Evolutionary conservation across 1,284 basidiomycete genomes (phyloP).

Genomic region (Trametes polyzona): DNA sequence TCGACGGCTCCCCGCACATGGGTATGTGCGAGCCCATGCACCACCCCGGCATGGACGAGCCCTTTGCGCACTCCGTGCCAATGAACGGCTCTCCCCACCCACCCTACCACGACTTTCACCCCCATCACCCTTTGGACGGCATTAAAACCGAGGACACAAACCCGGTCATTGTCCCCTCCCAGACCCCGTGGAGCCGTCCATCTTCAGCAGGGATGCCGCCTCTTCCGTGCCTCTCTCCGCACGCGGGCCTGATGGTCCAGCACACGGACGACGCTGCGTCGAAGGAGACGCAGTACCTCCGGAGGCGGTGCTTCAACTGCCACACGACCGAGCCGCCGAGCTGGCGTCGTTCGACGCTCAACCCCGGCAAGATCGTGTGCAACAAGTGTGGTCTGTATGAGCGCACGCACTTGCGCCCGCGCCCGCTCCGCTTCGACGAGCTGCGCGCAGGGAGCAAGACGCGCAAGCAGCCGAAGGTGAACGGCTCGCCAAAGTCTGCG

Average conservation of each 20-base stretch:
- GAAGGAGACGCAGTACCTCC: conserved; percentile 86
- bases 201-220: conserved; percentile 40
- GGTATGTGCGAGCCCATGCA: conserved; percentile 36
- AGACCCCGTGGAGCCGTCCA: conserved; percentile 47
- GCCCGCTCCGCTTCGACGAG: conserved; percentile 83
- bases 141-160: conserved; percentile 68
- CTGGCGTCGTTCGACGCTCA: conserved; percentile 83
- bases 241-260: conserved; percentile 69
- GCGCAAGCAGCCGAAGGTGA: conserved; percentile 59
- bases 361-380: conserved; percentile 87
- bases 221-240: conserved; percentile 54
- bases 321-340: conserved; percentile 85
- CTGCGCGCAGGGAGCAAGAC: conserved; percentile 80
- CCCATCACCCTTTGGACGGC: conserved; percentile 43
- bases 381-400: conserved; percentile 89
- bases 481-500: conserved; percentile 42
- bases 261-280: conserved; percentile 86
- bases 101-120: conserved; percentile 46
- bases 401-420: conserved; percentile 78
- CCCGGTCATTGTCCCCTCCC: conserved; percentile 64
- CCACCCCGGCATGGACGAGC: conserved; percentile 41
- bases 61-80: conserved; percentile 38
- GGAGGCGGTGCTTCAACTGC: conserved; percentile 84
- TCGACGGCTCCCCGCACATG: conserved; percentile 49
- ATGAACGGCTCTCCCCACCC: conserved; percentile 51